Evolutionary conservation across 805 yeast genomes (phyloP).

Genomic region (Hanseniaspora nectarophila): DNA sequence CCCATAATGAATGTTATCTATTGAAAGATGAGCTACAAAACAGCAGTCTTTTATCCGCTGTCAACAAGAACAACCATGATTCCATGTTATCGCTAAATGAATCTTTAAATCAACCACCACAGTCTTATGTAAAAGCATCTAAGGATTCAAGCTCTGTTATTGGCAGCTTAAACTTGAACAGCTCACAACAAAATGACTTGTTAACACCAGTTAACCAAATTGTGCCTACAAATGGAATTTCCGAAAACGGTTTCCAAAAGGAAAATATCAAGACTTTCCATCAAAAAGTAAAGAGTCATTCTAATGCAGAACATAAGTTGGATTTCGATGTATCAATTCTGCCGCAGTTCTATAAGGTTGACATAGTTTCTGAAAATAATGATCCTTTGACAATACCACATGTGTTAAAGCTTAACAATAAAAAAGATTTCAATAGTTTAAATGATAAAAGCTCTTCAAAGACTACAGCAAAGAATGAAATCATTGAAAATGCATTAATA

Average conservation of each 20-base stretch:
- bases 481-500: background rate
- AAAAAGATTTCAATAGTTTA: background rate
- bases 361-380: background rate
- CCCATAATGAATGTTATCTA: conserved; percentile 36
- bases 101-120: background rate
- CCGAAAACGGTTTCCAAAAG: conserved; percentile 1
- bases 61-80: background rate
- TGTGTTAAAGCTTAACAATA: conserved; percentile 2
- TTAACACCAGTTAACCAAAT: conserved; percentile 14
- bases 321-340: conserved; percentile 1
- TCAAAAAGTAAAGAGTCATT: background rate
- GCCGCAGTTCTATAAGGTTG: conserved; percentile 12
- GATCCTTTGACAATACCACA: background rate
- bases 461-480: background rate
- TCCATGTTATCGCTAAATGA: conserved; percentile 27
- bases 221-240: conserved; percentile 7
- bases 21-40: conserved; percentile 20
- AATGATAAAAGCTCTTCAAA: background rate
- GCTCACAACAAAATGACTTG: conserved; percentile 15
- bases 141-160: conserved; percentile 20
- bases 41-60: background rate
- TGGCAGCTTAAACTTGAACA: conserved; percentile 24
- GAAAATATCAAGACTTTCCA: background rate
- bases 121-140: background rate
- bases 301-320: background rate